These are phyloP conservation scores for Phlebiopsis flavidoalba DNA, from an alignment of 768 basidiomycete species.

Conservation along the genomic window DNA sequence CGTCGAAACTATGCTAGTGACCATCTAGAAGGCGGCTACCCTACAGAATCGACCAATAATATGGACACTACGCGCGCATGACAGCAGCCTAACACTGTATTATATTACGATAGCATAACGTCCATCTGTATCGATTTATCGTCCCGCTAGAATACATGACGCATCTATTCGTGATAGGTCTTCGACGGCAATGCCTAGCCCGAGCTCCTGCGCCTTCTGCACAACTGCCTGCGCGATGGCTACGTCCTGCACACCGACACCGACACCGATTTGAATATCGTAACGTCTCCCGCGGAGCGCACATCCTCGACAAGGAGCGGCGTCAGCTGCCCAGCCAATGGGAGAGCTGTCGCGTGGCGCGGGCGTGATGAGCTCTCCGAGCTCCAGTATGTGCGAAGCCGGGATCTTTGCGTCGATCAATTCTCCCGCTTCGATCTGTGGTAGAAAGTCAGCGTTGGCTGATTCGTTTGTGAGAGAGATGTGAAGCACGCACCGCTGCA, in stretches of 20 bases:
- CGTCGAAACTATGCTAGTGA: not conserved
- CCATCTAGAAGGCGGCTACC: not conserved
- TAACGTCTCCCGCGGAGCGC: slow-evolving; percentile 35
- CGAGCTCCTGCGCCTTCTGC: slow-evolving; percentile 48
- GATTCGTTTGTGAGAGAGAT: not conserved
- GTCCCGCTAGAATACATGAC: not conserved
- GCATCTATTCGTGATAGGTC: not conserved
- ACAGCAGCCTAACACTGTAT: not conserved
- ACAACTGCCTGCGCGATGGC: slow-evolving; percentile 72
- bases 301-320: slow-evolving; percentile 13
- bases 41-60: not conserved
- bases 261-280: slow-evolving; percentile 88
- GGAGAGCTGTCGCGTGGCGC: not conserved
- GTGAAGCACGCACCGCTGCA: slow-evolving; percentile 35
- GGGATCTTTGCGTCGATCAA: slow-evolving; percentile 51
- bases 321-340: slow-evolving; percentile 7
- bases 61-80: not conserved
- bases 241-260: slow-evolving; percentile 83
- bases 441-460: not conserved
- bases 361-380: slow-evolving; percentile 54
- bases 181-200: slow-evolving; percentile 43
- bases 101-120: not conserved
- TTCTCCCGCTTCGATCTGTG: slow-evolving; percentile 68
- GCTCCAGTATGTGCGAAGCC: slow-evolving; percentile 47
- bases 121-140: not conserved